Evolutionary conservation across 164 flowering plant species (phyloP), one percentile per base, ranked within the genome.

Genomic region (Vitis amurensis): DNA sequence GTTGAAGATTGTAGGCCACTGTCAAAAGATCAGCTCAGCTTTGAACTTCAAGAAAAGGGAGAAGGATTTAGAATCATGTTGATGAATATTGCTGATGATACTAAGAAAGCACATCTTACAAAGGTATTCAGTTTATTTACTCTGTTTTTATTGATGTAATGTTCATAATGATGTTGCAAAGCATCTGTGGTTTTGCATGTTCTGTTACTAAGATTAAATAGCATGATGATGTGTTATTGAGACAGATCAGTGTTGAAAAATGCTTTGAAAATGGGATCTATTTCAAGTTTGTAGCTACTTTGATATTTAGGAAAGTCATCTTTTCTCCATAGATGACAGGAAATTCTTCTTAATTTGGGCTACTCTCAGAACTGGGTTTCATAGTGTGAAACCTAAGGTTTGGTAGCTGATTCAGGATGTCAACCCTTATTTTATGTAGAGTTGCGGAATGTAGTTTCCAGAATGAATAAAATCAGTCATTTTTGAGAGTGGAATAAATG

Each of bases 11-110:
- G 47, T 66, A 55, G 19, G 55, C 64, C 58, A 17, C 51, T 47
- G 44, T 61, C 73, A 63, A 73, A 76, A 68, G 74, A 76, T 68
- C 72, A 23, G 13, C 29, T 16, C 50, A 49, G 23, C 29, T 66
- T 63, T 9, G 80, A 77, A 59, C 1, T 52, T 63, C 64, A 53
- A 2, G 11, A 73, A 11, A 69, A 47, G 57, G 78, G 68, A 63
- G 71, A 69, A 67, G 59, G 63, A 68, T 79, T 75, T 47, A 81
- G 70, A 61, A 81, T 93, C 71, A 87, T 90, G 95, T 70, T 93
- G 69, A 93, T 93, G 98, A 80, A 93, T 71, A 93, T 93, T 78
- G 94, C 90, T 72, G 95, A 93, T 69, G 91, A 87, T 59, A 50
- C 71, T n/a, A 93, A 90, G 81, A 86, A 85, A 74, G 31, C 74